Conservation (phyloP, 2,329 filamentous ascomycete genomes). For the Ophiostoma himal-ulmi region DNA sequence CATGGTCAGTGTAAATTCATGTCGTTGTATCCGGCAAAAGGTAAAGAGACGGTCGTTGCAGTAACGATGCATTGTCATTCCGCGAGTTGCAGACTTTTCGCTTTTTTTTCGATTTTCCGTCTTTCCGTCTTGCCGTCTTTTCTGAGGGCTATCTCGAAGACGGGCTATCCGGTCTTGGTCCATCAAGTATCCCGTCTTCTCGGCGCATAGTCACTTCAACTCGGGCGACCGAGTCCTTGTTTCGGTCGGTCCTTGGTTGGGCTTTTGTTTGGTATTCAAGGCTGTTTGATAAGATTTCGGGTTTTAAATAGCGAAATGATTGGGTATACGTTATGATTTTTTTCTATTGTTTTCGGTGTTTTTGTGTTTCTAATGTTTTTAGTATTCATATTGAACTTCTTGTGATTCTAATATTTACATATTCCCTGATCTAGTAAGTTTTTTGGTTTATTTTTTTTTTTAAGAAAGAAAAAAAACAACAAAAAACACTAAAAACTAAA, state of each 20-base stretch:
- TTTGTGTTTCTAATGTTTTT: too few relatives aligned
- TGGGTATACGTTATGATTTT: too few relatives aligned
- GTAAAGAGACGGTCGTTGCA: slow-evolving; percentile 10
- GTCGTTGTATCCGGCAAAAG: neutral
- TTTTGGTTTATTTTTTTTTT: too few relatives aligned
- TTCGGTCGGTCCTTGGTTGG: neutral
- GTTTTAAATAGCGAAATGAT: neutral
- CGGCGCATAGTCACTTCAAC: neutral
- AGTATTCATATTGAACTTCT: too few relatives aligned
- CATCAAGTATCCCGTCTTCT: neutral
- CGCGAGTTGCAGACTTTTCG: neutral
- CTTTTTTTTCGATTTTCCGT: neutral
- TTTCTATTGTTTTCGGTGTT: too few relatives aligned
- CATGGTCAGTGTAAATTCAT: neutral
- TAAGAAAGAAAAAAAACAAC: neutral
- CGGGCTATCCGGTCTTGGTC: neutral
- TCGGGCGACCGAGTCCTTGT: neutral
- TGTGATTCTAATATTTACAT: neutral
- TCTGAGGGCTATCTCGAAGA: neutral
- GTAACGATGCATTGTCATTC: slow-evolving; percentile 10
- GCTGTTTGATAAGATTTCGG: too few relatives aligned
- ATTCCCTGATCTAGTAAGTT: neutral
- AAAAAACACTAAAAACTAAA: neutral
- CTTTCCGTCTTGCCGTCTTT: neutral
- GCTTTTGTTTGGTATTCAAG: neutral